A percentile compares a stretch with the other conserved stretches of the same genome.
phyloP scores from a whole-genome alignment of 2,329 filamentous ascomycete genomes.

The Aspergillus sp. region DNA sequence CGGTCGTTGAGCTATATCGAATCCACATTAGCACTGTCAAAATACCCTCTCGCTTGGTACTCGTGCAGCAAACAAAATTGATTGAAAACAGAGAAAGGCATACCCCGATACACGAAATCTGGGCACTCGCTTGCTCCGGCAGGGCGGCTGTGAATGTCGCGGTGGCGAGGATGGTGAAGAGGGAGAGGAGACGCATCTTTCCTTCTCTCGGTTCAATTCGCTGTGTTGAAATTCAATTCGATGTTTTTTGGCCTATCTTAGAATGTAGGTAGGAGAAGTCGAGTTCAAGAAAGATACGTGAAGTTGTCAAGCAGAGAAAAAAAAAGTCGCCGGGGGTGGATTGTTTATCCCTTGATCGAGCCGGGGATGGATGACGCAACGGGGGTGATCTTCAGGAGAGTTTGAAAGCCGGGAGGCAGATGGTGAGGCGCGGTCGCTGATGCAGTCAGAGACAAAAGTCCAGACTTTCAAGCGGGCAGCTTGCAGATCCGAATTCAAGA shows the following conservation, averaged over 20 bases:
- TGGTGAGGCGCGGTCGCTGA: too few relatives aligned
- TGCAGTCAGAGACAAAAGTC: neutral
- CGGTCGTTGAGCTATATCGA: slow-evolving; percentile 5
- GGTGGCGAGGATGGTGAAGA: slow-evolving; percentile 5
- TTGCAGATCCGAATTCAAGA: neutral
- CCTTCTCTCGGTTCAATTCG: neutral
- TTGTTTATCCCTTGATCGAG: neutral
- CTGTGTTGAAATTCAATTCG: neutral
- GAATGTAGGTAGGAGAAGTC: neutral
- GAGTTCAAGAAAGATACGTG: neutral
- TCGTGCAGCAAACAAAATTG: neutral
- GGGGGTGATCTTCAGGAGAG: neutral
- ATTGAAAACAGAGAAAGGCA: neutral
- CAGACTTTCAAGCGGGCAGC: neutral
- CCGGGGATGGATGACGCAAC: neutral
- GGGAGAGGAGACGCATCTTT: slow-evolving; percentile 9
- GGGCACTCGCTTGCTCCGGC: neutral
- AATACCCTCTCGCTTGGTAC: neutral
- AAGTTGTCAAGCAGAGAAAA: neutral
- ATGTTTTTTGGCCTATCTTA: neutral
- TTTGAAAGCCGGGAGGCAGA: neutral
- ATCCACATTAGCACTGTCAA: neutral
- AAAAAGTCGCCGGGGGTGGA: neutral
- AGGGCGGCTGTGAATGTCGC: neutral
- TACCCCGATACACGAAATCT: slow-evolving; percentile 14